Base-by-base conservation (phyloP, 2,329 filamentous ascomycete species). In the Calonectria pseudoreteaudii region DNA sequence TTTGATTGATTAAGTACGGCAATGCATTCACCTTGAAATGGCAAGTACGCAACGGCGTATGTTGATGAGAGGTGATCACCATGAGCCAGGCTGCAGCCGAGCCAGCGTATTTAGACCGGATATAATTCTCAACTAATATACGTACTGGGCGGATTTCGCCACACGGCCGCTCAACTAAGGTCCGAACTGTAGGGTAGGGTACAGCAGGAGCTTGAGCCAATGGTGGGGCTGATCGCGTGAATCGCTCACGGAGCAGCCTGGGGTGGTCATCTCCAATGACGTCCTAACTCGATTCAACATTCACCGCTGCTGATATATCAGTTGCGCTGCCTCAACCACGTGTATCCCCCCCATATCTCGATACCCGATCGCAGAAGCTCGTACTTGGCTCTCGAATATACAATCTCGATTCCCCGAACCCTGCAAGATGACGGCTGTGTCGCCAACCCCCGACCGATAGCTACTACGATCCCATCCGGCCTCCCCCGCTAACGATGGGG, bases 401-500 rank as follows among this genome's bases (percentile, higher is more conserved):
- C 36, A 8, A 47, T 44, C 38, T 30, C 4, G 2, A 38, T 36
- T 66, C 50, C n/a, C 11, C 47, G 20, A 44, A 58, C 52, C 58
- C 70, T 75, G 50, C 79, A 81, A 80, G 66, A 81, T 81, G 79
- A 80, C 71, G 72, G 75, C 74, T 70, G 74, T 71, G 68, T 76
- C 72, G 69, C 74, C 64, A 71, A 67, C 68, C 47, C 74, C 68
- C 67, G 74, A 76, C 72, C 76, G 75, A 80, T 80, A 80, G 78
- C 79, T 75, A 74, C 73, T 58, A 77, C 77, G 50, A 78, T 75
- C 70, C 68, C 56, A 47, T 67, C 68, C 76, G 70, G 72, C 72
- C 53, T 69, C 71, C 74, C 50, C 71, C 66, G 49, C 72, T 71
- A 68, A 76, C 78, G 77, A 99, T 99, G 97, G 97, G 97, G 77